Evolutionary conservation across 1,139 yeast genomes (phyloP), one percentile per base, ranked within the genome.

Genomic region (Taphrina communis): DNA sequence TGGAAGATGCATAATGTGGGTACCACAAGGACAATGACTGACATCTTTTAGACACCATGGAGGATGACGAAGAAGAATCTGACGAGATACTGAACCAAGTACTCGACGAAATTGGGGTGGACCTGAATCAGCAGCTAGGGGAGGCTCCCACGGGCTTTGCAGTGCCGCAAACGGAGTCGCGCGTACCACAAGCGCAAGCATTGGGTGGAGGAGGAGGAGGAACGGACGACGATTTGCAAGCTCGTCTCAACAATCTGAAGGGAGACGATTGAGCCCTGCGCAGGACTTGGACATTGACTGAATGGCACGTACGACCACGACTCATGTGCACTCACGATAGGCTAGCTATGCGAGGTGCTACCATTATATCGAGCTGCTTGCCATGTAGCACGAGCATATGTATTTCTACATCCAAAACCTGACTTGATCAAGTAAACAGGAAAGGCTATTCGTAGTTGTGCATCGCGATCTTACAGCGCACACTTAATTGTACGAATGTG

Each of bases 21-120:
- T 25, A 25, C 31, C 31, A 2, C 31, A 25, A 25, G 31, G 31
- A 25, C 4, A 4, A 89, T 69, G 90, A 88, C 63, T 59, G 38
- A 59, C 53, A n/a, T 44, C 8, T 38, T 17, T 2, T 35, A 63
- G 67, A 63, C 19, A 62, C 67, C 38, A 92, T 88, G 66, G 71
- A 69, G 31, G 72, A 69, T n/a, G 72, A 70, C 44, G 72, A 70
- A 73, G 97, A 90, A 74, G 97, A 94, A 77, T 89, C 90, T 14
- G 98, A 94, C 76, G 97, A 93, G 75, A 89, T 94, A 60, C 93
- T 95, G 70, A 86, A 88, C 76, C 91, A 89, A 78, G 97, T 95
- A 0, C 82, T 94, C 76, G 99, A 94, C 77, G 99, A 94, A 77
- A 91, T 94, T 77, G 99, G 98, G 72, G 89, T 95, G 48, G 97